phyloP scores from a whole-genome alignment of 257 asterid species.

The Plantago ovata region DNA sequence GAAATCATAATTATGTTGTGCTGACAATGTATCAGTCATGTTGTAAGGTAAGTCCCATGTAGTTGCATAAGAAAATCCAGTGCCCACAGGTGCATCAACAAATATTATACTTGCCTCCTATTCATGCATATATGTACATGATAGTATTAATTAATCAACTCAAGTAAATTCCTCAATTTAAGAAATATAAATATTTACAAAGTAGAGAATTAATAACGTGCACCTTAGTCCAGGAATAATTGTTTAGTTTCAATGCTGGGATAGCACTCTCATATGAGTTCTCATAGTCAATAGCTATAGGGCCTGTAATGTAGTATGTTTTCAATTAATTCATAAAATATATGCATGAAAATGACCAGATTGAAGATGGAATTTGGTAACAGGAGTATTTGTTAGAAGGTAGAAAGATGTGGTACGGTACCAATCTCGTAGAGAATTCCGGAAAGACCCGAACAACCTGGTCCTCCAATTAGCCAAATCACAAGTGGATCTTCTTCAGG shows the following conservation, averaged over 20 bases:
- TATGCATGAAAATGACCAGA: too few species aligned
- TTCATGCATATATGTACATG: background rate
- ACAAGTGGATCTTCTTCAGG: slow-evolving; percentile 25
- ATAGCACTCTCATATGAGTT: background rate
- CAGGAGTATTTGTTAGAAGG: background rate
- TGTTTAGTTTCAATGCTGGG: background rate
- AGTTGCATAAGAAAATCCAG: slow-evolving; percentile 35
- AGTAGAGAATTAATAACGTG: too few species aligned
- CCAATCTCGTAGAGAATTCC: slow-evolving; percentile 21
- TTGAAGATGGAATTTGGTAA: too few species aligned
- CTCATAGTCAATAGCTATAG: slow-evolving; percentile 11
- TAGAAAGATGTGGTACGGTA: background rate
- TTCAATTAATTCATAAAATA: too few species aligned
- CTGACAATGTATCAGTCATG: slow-evolving; percentile 22
- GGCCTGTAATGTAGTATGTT: slow-evolving; percentile 12
- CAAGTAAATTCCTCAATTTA: too few species aligned
- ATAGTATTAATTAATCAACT: background rate
- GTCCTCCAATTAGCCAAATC: slow-evolving; percentile 33
- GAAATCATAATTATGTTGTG: slow-evolving; percentile 13
- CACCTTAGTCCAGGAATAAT: slow-evolving; percentile 26
- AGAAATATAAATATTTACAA: too few species aligned
- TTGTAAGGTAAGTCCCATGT: slow-evolving; percentile 19
- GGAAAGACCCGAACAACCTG: slow-evolving; percentile 27
- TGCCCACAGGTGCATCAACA: slow-evolving; percentile 32
- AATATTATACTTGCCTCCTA: slow-evolving; percentile 34